These are phyloP conservation scores for Thymus mandschuricus DNA, from an alignment of 257 asterid species.

Conservation along the genomic window DNA sequence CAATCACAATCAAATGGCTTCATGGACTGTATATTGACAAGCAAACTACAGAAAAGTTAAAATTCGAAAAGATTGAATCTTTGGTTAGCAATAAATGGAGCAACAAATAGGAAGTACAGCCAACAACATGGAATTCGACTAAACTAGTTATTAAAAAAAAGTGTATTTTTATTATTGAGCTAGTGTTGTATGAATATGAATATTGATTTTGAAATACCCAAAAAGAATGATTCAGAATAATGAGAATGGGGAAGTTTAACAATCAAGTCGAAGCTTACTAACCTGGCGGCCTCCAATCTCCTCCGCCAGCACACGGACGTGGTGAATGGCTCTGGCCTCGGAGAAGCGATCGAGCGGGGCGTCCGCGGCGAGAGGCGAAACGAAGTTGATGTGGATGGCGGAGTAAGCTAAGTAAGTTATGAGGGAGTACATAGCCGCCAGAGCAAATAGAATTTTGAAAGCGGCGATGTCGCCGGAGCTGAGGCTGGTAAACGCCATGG, in stretches of 20 bases:
- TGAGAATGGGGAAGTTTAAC: constrained; percentile 12
- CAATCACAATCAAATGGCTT: constrained; percentile 23
- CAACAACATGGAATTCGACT: constrained; percentile 24
- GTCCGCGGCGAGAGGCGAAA: constrained; percentile 76
- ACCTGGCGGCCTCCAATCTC: constrained; percentile 99
- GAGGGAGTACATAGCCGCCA: constrained; percentile 58
- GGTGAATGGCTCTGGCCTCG: constrained; percentile 89
- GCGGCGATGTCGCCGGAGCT: constrained; percentile 72
- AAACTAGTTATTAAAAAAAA: not conserved
- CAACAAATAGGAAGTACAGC: too few relatives aligned
- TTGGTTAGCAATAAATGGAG: not conserved
- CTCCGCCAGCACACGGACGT: constrained; percentile 83
- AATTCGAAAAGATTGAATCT: not conserved
- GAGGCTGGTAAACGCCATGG: constrained; percentile 58
- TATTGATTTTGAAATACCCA: not conserved
- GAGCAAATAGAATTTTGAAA: constrained; percentile 59
- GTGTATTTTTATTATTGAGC: too few relatives aligned
- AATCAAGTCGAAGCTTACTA: constrained; percentile 14
- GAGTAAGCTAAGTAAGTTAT: constrained; percentile 54
- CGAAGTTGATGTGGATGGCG: constrained; percentile 70
- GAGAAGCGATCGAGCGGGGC: constrained; percentile 92
- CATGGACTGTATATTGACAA: not conserved
- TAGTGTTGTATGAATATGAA: not conserved
- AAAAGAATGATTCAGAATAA: not conserved
- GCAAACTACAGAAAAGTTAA: not conserved